A percentile compares a stretch with the other conserved stretches of the same genome.
Evolutionary conservation across 768 basidiomycete genomes (phyloP).

Genomic region (Pisolithus sp.): DNA sequence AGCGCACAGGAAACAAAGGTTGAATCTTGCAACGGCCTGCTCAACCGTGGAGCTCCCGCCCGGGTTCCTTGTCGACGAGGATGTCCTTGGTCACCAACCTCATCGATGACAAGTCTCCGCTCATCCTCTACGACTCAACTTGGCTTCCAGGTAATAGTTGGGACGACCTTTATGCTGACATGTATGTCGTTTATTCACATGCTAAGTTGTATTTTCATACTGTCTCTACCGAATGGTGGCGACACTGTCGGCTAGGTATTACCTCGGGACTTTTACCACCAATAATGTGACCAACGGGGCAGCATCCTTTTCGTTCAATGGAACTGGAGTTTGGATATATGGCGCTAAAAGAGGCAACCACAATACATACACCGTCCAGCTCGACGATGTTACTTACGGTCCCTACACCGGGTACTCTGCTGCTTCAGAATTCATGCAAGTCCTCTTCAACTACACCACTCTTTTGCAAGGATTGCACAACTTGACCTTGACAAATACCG

Average conservation of each 20-base stretch:
- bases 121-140: slow-evolving; percentile 21
- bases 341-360: slow-evolving; percentile 46
- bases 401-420: slow-evolving; percentile 22
- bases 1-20: too few relatives aligned
- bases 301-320: slow-evolving; percentile 41
- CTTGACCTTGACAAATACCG: slow-evolving; percentile 27
- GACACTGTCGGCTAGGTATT: slow-evolving; percentile 24
- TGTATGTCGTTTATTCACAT: slow-evolving; percentile 8
- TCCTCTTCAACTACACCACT: slow-evolving; percentile 32
- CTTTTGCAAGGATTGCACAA: slow-evolving; percentile 32
- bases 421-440: slow-evolving; percentile 32
- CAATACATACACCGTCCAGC: slow-evolving; percentile 36
- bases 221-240: neutral
- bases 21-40: too few relatives aligned
- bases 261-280: slow-evolving; percentile 34
- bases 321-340: slow-evolving; percentile 42
- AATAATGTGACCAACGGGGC: slow-evolving; percentile 29
- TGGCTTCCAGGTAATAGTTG: slow-evolving; percentile 15
- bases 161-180: slow-evolving; percentile 9
- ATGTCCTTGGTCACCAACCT: slow-evolving; percentile 22
- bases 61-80: neutral
- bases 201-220: neutral
- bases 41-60: too few relatives aligned
- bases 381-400: slow-evolving; percentile 31
- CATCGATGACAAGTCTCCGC: slow-evolving; percentile 28